Evolutionary conservation across 257 asterid genomes (phyloP), one percentile per base, ranked within the genome.

Genomic region (Petrea volubilis): DNA sequence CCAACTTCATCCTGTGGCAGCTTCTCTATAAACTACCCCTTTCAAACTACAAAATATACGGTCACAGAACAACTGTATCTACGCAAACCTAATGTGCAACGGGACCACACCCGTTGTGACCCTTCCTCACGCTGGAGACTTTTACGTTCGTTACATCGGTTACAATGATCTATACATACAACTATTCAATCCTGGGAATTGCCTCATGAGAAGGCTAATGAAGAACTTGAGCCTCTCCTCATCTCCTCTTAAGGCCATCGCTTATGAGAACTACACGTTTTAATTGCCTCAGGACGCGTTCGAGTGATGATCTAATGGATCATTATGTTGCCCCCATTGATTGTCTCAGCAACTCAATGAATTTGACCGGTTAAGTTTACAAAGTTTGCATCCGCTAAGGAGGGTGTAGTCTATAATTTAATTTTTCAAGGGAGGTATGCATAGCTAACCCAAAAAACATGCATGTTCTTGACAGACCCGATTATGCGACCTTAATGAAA

Each of bases 271-370:
- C 67, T 74, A 70, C 69, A 74, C 77, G 20, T 79, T 73, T 15
- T 60, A 67, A 9, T 9, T 43, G 13, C 70, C 79, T 36, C 82
- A n/a, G n/a, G n/a, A n/a, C n/a, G n/a, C n/a, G 79, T 44, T 13
- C 40, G 3, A 6, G 31, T 24, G 12, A 44, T n/a, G 6, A 7
- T 0, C 5, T 7, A 33, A 28, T 24, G 13, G 46, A 14, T 13
- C 8, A 3, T 12, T 1, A 58, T 6, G 40, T 38, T 24, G 3
- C 36, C 7, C 56, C 67, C 3, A 79, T 79, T 40, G 56, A 33
- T 23, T 79, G 83, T 36, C 80, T 74, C n/a, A 71, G 77, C 68
- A 79, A 79, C 53, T 5, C 38, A 29, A 68, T n/a, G n/a, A n/a
- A n/a, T n/a, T n/a, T n/a, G n/a, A n/a, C n/a, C n/a, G n/a, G n/a